phyloP scores from a whole-genome alignment of 345 rosid species.

The Gossypium sturtianum region DNA sequence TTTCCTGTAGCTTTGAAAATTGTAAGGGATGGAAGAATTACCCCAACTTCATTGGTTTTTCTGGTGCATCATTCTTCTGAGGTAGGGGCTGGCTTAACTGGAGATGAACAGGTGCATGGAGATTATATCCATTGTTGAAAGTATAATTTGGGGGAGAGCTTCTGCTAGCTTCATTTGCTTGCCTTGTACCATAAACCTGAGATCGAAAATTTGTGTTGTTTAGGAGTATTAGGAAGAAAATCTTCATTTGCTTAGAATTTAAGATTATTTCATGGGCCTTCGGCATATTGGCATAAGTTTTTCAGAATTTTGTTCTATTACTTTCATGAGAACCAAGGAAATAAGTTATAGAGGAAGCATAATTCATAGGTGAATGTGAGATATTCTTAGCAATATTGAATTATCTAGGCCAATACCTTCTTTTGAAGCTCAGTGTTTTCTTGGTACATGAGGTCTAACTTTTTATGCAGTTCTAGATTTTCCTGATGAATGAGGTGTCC shows the following conservation, averaged over 20 bases:
- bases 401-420: conserved; percentile 39
- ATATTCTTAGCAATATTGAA: neutral
- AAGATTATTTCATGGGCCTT: neutral
- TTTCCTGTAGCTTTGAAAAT: neutral
- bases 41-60: conserved; percentile 37
- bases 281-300: neutral
- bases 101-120: conserved; percentile 31
- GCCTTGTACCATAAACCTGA: conserved; percentile 31
- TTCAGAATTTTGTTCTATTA: neutral
- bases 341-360: neutral
- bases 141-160: conserved; percentile 18
- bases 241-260: neutral
- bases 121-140: conserved; percentile 27
- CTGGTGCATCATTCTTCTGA: conserved; percentile 21
- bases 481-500: conserved; percentile 55
- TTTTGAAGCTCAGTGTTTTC: conserved; percentile 44
- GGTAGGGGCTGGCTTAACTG: conserved; percentile 50
- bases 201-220: neutral
- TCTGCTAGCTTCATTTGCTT: conserved; percentile 20
- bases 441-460: conserved; percentile 36
- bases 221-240: neutral
- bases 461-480: conserved; percentile 44
- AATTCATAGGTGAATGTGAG: neutral
- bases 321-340: neutral
- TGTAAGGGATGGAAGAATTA: conserved; percentile 13